Conservation (phyloP, 1,284 basidiomycete species). For the Xerocomus minutiporus region DNA sequence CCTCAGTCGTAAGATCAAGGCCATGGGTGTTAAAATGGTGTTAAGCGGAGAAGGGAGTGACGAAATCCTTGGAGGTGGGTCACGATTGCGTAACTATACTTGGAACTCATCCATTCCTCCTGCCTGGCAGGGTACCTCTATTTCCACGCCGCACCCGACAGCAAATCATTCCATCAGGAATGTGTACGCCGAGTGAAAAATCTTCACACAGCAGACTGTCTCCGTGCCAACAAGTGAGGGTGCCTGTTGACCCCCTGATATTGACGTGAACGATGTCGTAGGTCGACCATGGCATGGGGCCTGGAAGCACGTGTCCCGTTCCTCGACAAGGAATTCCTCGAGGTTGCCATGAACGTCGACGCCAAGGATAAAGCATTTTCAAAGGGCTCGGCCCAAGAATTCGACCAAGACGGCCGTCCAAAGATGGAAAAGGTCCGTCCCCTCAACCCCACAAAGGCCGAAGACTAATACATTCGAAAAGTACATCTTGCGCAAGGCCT, state of each 20-base stretch:
- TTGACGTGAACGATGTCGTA: slow-evolving; percentile 27
- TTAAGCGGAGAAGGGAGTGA: slow-evolving; percentile 97
- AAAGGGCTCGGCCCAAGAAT: slow-evolving; percentile 73
- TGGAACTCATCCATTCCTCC: slow-evolving; percentile 1
- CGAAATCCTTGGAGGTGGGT: slow-evolving; percentile 89
- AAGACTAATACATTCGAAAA: slow-evolving; percentile 27
- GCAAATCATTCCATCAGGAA: slow-evolving; percentile 92
- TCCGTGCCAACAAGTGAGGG: slow-evolving; percentile 93
- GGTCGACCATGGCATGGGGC: slow-evolving; percentile 99
- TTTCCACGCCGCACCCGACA: slow-evolving; percentile 97
- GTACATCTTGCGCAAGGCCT: slow-evolving; percentile 98
- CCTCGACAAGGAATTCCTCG: slow-evolving; percentile 95
- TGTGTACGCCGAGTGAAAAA: slow-evolving; percentile 95
- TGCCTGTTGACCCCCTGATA: slow-evolving; percentile 7
- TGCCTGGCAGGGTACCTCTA: slow-evolving; percentile 82
- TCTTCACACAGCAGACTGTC: slow-evolving; percentile 95
- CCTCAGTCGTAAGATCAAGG: slow-evolving; percentile 97
- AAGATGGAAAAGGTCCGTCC: slow-evolving; percentile 85
- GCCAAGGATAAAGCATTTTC: slow-evolving; percentile 87
- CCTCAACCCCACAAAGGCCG: slow-evolving; percentile 8
- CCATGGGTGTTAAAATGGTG: slow-evolving; percentile 99
- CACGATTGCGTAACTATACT: not conserved
- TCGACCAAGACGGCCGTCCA: slow-evolving; percentile 82
- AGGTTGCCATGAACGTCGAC: slow-evolving; percentile 90
- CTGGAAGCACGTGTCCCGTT: slow-evolving; percentile 98